Evolutionary conservation across 345 rosid species (phyloP), one percentile per base, ranked within the genome.

Genomic region (Gossypium stocksii): DNA sequence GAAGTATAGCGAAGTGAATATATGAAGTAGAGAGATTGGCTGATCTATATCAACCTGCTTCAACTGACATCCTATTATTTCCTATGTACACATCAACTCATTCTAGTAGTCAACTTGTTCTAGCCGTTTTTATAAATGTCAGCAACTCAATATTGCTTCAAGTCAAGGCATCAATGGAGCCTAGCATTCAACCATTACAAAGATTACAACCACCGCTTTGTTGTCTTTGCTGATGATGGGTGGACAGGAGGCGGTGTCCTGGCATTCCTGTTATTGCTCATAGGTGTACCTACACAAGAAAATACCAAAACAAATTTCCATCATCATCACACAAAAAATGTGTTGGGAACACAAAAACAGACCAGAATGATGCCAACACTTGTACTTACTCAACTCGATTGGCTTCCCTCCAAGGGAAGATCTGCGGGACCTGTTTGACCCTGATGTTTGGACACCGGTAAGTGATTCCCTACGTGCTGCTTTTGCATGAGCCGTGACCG

Each of bases 361-460:
- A 19, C 46, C 4, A 46, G 38, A 45, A 45, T 48, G 29, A 43
- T 16, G 45, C 13, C 25, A 22, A 43, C 43, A 61, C 57, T 49
- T 49, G 2, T 74, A 57, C 91, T 83, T 83, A 84, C 94, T 79
- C 12, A 67, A 70, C 52, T 90, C 88, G 56, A 72, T 29, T 48
- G 91, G 80, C 66, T 89, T 90, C 76, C 91, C 95, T 48, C 90
- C 98, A 12, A 89, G 87, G 66, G 98, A 94, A 77, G 98, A 87
- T 75, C 93, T 85, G 14, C 91, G 88, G 2, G 95, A 87, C 76
- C 81, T 78, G 34, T 85, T 86, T 16, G 78, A 64, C 20, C 81
- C 87, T 12, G 86, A 77, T 74, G 83, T 67, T 69, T 77, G 74
- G 49, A 77, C 79, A 68, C 94, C 90, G 1, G 94, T 93, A 46